Conservation (phyloP, 2,329 filamentous ascomycete genomes). For the Chrysosporium queenslandicum region DNA sequence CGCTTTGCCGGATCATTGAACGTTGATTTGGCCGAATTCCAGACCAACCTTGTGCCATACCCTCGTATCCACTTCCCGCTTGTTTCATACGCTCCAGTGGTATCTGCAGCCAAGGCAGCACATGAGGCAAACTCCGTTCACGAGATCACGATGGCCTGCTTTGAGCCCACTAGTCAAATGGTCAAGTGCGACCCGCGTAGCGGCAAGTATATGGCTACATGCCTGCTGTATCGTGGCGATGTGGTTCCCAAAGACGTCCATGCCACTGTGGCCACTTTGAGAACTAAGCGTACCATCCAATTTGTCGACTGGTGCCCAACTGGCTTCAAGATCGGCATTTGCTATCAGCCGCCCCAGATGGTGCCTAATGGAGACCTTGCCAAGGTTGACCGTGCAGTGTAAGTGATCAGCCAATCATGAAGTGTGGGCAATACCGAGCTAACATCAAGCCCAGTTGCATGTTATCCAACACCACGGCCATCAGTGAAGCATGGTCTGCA, state of each 20-base stretch:
- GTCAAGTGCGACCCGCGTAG: constrained; percentile 98
- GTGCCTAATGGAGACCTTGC: constrained; percentile 95
- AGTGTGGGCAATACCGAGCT: neutral
- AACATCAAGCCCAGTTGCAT: constrained; percentile 52
- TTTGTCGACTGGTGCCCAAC: constrained; percentile 99
- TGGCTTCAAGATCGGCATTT: constrained; percentile 99
- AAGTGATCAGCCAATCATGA: constrained; percentile 1
- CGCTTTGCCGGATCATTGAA: constrained; percentile 98
- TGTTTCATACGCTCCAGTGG: constrained; percentile 87
- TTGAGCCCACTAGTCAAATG: constrained; percentile 99
- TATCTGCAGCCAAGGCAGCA: constrained; percentile 87
- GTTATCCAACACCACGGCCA: constrained; percentile 88
- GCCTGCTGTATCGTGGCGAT: constrained; percentile 94
- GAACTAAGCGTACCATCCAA: constrained; percentile 98
- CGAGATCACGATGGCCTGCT: constrained; percentile 98
- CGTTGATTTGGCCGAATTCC: constrained; percentile 99
- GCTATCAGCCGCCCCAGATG: constrained; percentile 94
- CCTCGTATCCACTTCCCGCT: constrained; percentile 99
- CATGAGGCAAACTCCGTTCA: constrained; percentile 93
- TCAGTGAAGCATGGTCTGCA: constrained; percentile 92
- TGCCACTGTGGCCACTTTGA: constrained; percentile 83
- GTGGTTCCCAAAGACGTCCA: constrained; percentile 95
- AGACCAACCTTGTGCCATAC: constrained; percentile 98
- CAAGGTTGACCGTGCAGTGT: constrained; percentile 91
- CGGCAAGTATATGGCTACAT: constrained; percentile 99